phyloP scores from a whole-genome alignment of 1,284 basidiomycete genomes.

The Sporisorium graminicola region DNA sequence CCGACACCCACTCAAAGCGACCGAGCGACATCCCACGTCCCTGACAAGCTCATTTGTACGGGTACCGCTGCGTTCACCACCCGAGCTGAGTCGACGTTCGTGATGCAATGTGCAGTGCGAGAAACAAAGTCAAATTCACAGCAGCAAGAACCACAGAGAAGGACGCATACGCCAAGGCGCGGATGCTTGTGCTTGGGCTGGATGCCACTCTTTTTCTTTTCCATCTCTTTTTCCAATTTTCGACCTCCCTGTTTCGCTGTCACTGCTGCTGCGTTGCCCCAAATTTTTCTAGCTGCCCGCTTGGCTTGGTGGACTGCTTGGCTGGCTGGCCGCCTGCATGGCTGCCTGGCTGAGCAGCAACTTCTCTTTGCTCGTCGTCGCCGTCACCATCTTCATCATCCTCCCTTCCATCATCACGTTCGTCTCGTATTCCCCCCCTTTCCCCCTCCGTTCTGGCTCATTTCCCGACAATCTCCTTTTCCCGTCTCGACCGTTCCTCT shows the following conservation, averaged over 20 bases:
- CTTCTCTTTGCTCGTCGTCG: slow-evolving; percentile 2
- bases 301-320: too few relatives aligned
- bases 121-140: not conserved
- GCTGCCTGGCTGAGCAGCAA: not conserved
- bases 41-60: too few relatives aligned
- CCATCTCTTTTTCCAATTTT: not conserved
- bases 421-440: slow-evolving; percentile 5
- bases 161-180: too few relatives aligned
- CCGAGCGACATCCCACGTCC: too few relatives aligned
- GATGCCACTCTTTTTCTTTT: not conserved
- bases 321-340: not conserved
- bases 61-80: too few relatives aligned
- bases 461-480: slow-evolving; percentile 4
- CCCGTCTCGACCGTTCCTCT: slow-evolving; percentile 2
- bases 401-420: slow-evolving; percentile 26
- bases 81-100: too few relatives aligned
- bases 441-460: slow-evolving; percentile 4
- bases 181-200: not conserved
- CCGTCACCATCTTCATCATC: slow-evolving; percentile 15
- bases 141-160: too few relatives aligned
- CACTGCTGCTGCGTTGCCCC: not conserved
- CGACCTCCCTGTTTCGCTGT: not conserved
- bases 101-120: too few relatives aligned
- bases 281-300: not conserved
- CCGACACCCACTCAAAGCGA: too few relatives aligned